phyloP scores from a whole-genome alignment of 768 basidiomycete species.

The Suillus lakei region DNA sequence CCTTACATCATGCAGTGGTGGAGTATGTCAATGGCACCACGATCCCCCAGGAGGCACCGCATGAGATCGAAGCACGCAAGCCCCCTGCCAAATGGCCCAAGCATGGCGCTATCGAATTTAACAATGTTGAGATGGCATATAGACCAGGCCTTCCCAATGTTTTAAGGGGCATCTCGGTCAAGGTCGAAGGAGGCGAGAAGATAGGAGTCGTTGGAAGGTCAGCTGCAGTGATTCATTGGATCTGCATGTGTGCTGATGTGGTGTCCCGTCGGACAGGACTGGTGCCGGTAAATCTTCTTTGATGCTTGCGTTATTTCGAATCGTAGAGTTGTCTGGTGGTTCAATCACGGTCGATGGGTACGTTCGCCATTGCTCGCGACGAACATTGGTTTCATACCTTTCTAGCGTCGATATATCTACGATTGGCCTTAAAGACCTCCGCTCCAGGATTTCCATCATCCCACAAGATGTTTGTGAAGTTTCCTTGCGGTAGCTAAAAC shows the following conservation, averaged over 20 bases:
- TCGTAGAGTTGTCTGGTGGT: no score
- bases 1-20: slow-evolving; percentile 40
- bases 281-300: no score
- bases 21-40: slow-evolving; percentile 55
- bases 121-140: slow-evolving; percentile 66
- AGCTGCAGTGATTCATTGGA: slow-evolving; percentile 8
- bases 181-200: slow-evolving; percentile 71
- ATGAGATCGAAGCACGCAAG: slow-evolving; percentile 58
- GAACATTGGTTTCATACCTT: slow-evolving; percentile 11
- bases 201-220: slow-evolving; percentile 74
- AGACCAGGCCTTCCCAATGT: slow-evolving; percentile 72
- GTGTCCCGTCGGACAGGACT: no score
- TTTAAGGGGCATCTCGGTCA: slow-evolving; percentile 64
- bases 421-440: slow-evolving; percentile 68
- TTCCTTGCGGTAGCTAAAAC: neutral
- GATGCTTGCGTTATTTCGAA: no score
- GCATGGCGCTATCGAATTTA: slow-evolving; percentile 62
- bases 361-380: no score
- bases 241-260: neutral
- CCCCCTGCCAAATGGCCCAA: slow-evolving; percentile 68
- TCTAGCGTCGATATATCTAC: slow-evolving; percentile 59
- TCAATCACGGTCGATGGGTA: no score
- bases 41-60: slow-evolving; percentile 69
- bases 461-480: slow-evolving; percentile 58
- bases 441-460: slow-evolving; percentile 63